phyloP scores from a whole-genome alignment of 371 early-diverging fungal species.

The Cokeromyces recurvatus region DNA sequence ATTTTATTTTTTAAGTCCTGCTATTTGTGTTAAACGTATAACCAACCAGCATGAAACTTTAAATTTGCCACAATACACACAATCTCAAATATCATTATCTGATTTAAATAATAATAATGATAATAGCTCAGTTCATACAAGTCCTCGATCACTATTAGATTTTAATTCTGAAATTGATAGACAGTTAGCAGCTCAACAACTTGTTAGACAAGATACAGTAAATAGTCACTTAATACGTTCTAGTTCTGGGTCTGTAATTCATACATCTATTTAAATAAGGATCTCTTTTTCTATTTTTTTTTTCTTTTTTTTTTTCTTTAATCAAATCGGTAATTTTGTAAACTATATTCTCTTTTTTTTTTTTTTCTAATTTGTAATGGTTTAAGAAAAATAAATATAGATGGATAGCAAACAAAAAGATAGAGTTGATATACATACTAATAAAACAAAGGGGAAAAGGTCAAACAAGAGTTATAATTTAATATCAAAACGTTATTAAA shows the following conservation, averaged over 20 bases:
- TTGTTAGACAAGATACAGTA: conserved; percentile 8
- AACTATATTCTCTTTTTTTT: too few species aligned
- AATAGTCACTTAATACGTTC: too few species aligned
- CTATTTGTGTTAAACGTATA: conserved; percentile 39
- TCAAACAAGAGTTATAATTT: too few species aligned
- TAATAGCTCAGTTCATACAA: conserved; percentile 11
- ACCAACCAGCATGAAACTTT: conserved; percentile 36
- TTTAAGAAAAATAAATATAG: too few species aligned
- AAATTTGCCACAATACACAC: conserved; percentile 28
- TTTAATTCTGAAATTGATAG: conserved; percentile 6
- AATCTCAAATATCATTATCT: conserved; percentile 21
- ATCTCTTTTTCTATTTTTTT: too few species aligned
- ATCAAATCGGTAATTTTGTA: too few species aligned
- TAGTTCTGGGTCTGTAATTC: neutral
- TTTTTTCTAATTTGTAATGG: too few species aligned
- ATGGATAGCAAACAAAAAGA: too few species aligned
- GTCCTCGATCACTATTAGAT: conserved; percentile 5
- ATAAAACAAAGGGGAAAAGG: too few species aligned
- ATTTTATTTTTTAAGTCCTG: conserved; percentile 11
- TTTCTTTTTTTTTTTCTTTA: too few species aligned
- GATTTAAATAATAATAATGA: conserved; percentile 17
- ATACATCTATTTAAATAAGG: neutral
- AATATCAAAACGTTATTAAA: too few species aligned
- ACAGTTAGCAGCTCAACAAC: neutral
- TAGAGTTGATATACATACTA: too few species aligned